Conservation (phyloP, 495 filamentous ascomycete species). For the Neohortaea acidophila region DNA sequence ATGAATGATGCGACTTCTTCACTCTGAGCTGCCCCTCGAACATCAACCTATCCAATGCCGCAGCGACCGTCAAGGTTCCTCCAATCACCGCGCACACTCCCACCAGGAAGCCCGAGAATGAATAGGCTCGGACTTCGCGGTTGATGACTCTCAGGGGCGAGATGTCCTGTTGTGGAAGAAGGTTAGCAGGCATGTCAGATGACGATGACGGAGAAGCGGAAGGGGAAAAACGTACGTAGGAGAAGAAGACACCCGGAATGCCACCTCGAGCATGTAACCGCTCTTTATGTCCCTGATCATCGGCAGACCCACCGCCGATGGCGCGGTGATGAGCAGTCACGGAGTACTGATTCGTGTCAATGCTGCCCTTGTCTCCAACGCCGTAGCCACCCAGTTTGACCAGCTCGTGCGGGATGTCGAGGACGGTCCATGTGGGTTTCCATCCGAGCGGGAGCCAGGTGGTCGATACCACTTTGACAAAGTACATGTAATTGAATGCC, state of each 20-base stretch:
- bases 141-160: slow-evolving; percentile 99
- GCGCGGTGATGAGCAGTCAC: slow-evolving; percentile 91
- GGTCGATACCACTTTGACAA: slow-evolving; percentile 93
- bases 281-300: slow-evolving; percentile 75
- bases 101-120: slow-evolving; percentile 77
- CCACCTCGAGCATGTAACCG: slow-evolving; percentile 75
- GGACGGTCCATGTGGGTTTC: slow-evolving; percentile 33
- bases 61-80: slow-evolving; percentile 88
- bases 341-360: slow-evolving; percentile 96
- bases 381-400: slow-evolving; percentile 50
- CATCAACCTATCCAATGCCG: slow-evolving; percentile 76
- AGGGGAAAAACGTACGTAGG: slow-evolving; percentile 44
- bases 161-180: slow-evolving; percentile 51
- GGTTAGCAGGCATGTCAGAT: slow-evolving; percentile 4
- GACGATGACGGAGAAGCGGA: background rate
- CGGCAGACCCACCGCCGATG: slow-evolving; percentile 63
- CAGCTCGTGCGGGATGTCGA: slow-evolving; percentile 37
- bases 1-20: slow-evolving; percentile 73
- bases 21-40: slow-evolving; percentile 76
- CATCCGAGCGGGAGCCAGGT: slow-evolving; percentile 84
- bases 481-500: slow-evolving; percentile 96
- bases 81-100: slow-evolving; percentile 90
- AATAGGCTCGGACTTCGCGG: slow-evolving; percentile 73
- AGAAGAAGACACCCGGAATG: slow-evolving; percentile 96
- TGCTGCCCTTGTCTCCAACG: slow-evolving; percentile 49